Evolutionary conservation across 495 filamentous ascomycete genomes (phyloP).

Genomic region (Oleoguttula mirabilis): DNA sequence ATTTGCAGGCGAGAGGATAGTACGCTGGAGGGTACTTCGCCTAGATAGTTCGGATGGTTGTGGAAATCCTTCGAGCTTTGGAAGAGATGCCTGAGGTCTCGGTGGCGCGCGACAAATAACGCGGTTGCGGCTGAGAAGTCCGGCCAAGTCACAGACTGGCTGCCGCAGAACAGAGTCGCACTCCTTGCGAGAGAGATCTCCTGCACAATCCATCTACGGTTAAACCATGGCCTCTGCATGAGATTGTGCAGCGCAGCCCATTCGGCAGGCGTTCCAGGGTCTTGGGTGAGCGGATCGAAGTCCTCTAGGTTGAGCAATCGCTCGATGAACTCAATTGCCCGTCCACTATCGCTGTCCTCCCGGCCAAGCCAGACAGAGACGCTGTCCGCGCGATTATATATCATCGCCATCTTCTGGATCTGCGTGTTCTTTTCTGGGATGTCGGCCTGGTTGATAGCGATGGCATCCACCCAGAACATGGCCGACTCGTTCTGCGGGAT

Average conservation of each 20-base stretch:
- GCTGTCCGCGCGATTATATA: constrained; percentile 15
- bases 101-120: constrained; percentile 8
- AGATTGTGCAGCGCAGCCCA: constrained; percentile 18
- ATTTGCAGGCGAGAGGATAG: not conserved
- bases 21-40: constrained; percentile 7
- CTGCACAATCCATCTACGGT: constrained; percentile 20
- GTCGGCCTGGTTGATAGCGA: constrained; percentile 12
- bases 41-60: constrained; percentile 17
- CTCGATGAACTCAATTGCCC: constrained; percentile 17
- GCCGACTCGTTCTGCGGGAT: not conserved
- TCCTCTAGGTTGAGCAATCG: constrained; percentile 12
- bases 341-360: constrained; percentile 11
- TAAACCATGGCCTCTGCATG: constrained; percentile 21
- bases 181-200: constrained; percentile 16
- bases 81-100: constrained; percentile 18
- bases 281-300: constrained; percentile 14
- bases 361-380: constrained; percentile 19
- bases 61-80: constrained; percentile 9
- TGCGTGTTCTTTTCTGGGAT: constrained; percentile 14
- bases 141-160: constrained; percentile 12
- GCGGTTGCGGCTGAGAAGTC: constrained; percentile 16
- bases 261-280: constrained; percentile 3
- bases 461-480: constrained; percentile 11
- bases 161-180: constrained; percentile 16
- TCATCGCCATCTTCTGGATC: constrained; percentile 16